Base-by-base conservation (phyloP, 139 green algal genomes). In the Ettlia oleoabundans region DNA sequence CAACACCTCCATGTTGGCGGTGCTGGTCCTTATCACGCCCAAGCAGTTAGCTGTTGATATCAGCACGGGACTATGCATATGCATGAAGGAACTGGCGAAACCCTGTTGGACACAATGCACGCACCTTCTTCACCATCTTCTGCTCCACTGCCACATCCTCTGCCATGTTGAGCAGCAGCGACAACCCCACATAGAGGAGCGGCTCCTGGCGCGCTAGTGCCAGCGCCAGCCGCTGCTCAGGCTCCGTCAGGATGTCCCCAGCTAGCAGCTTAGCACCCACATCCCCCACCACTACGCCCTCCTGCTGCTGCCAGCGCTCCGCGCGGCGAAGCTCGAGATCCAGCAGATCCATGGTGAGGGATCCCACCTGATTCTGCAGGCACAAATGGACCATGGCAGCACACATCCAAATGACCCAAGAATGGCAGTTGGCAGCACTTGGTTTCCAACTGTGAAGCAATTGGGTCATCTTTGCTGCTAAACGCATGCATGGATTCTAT, bases 81-180 rank as follows among this genome's bases (percentile, higher is more conserved):
- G n/a, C n/a, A n/a, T n/a, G n/a, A n/a, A n/a, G n/a, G n/a, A n/a
- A n/a, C n/a, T n/a, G n/a, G n/a, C n/a, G n/a, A n/a, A n/a, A n/a
- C n/a, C n/a, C n/a, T n/a, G n/a, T n/a, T n/a, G n/a, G 15, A 58
- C 47, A 58, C 47, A 58, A 15, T 15, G 47, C 47, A 58, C 86
- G 4, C 61, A 93, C 91, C 89, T 95, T 96, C 55, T 96, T 95
- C 74, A 93, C 90, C 92, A 98, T 97, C 87, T 97, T 97, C 38
- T 83, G 84, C 88, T 97, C 92, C 33, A 97, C 86, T 32, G 52
- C 83, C n/a, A 67, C 33, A 21, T 90, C 78, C 88, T 97, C 92
- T n/a, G 89, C 83, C 71, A 98, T 89, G 85, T 96, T 95, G 42
- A 96, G 90, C 87, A 98, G 90, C 86, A 95, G 88, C 61, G 94